These are phyloP conservation scores for Entomortierella parvispora DNA, from an alignment of 192 early-diverging fungal genomes.

Conservation along the genomic window DNA sequence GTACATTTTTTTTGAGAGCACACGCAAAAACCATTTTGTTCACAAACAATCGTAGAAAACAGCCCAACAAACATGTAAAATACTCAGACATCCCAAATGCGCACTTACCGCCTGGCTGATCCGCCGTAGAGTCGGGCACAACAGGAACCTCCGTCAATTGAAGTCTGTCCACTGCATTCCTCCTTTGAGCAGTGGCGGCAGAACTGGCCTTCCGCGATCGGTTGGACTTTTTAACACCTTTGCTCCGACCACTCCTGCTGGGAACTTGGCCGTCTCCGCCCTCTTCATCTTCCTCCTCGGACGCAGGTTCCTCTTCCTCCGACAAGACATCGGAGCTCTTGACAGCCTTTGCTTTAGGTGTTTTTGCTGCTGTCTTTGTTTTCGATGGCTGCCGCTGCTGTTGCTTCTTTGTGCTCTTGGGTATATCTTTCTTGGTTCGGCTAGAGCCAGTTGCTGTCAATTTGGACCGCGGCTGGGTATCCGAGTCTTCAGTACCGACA, in stretches of 20 bases:
- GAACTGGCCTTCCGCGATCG: too few relatives aligned
- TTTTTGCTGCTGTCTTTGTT: not conserved
- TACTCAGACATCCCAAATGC: too few relatives aligned
- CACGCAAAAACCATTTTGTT: not conserved
- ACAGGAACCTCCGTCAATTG: slow-evolving; percentile 4
- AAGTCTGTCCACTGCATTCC: not conserved
- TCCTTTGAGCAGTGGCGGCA: too few relatives aligned
- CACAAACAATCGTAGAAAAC: not conserved
- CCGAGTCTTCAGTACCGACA: too few relatives aligned
- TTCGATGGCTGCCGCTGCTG: not conserved
- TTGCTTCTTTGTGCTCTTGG: not conserved
- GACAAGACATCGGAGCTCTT: not conserved
- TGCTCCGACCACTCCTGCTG: too few relatives aligned
- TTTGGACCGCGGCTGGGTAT: too few relatives aligned
- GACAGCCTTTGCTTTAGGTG: not conserved
- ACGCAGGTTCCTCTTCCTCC: not conserved
- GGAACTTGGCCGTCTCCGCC: too few relatives aligned
- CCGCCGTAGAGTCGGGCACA: not conserved
- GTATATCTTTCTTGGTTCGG: not conserved
- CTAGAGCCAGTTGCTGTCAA: too few relatives aligned
- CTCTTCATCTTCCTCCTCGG: too few relatives aligned
- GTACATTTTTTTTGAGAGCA: not conserved
- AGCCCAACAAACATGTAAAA: too few relatives aligned
- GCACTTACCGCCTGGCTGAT: not conserved
- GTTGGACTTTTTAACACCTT: too few relatives aligned